A percentile compares a stretch with the other conserved stretches of the same genome.
Conservation (phyloP, 768 basidiomycete species). For the Coprinellus micaceus region DNA sequence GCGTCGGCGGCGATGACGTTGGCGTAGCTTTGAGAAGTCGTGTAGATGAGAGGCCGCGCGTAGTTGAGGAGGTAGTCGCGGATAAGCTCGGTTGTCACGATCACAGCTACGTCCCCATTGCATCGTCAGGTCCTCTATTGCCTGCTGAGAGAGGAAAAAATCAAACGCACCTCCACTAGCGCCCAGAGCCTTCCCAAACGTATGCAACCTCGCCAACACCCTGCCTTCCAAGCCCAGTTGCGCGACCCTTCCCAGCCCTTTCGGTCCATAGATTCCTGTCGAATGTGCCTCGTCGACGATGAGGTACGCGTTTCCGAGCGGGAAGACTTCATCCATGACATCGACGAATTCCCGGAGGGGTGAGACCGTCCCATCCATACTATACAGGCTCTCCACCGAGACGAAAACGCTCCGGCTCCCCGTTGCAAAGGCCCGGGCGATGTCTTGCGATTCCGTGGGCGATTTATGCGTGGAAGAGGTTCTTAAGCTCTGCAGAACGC, state of each 20-base stretch:
- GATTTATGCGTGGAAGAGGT: not conserved
- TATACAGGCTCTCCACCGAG: constrained; percentile 86
- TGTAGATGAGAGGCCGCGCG: constrained; percentile 87
- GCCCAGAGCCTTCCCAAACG: constrained; percentile 90
- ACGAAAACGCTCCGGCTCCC: constrained; percentile 62
- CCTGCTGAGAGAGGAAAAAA: not conserved
- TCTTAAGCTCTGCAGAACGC: constrained; percentile 39
- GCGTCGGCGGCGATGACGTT: constrained; percentile 74
- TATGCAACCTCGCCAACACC: constrained; percentile 78
- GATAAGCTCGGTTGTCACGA: constrained; percentile 68
- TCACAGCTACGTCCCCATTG: constrained; percentile 50
- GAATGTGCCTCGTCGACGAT: constrained; percentile 94
- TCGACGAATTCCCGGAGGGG: constrained; percentile 68
- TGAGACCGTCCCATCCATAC: constrained; percentile 93
- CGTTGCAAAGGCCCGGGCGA: constrained; percentile 22
- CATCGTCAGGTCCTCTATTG: not conserved
- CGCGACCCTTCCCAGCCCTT: constrained; percentile 72
- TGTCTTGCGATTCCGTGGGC: not conserved
- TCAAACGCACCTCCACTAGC: constrained; percentile 72
- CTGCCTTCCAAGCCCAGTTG: constrained; percentile 65
- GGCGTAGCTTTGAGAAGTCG: constrained; percentile 75
- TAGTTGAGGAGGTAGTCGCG: constrained; percentile 89
- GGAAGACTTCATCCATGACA: constrained; percentile 57
- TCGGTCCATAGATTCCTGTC: constrained; percentile 81
- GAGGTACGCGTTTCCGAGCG: constrained; percentile 61